Evolutionary conservation across 2,329 filamentous ascomycete species (phyloP).

Genomic region (Colletotrichum endophyticum): DNA sequence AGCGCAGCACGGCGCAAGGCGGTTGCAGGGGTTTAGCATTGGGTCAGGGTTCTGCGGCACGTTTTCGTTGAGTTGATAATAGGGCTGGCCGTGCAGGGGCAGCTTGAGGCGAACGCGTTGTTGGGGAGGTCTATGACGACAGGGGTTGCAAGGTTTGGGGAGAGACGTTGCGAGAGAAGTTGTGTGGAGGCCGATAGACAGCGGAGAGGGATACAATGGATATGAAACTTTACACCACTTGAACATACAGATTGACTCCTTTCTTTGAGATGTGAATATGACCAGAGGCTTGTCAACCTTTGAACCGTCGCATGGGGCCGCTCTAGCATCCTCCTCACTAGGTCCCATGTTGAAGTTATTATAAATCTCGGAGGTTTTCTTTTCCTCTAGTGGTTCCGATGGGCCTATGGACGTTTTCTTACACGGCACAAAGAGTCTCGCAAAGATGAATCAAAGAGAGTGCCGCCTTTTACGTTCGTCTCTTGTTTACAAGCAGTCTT

Average conservation of each 20-base stretch:
- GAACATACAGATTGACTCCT: not conserved
- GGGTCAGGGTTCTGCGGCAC: conserved; percentile 33
- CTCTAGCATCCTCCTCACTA: not conserved
- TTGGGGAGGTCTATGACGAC: not conserved
- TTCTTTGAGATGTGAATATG: not conserved
- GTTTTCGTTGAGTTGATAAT: conserved; percentile 24
- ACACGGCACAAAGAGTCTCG: not conserved
- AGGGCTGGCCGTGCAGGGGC: conserved; percentile 11
- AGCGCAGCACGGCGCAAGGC: conserved; percentile 44
- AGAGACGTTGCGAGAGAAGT: conserved; percentile 6
- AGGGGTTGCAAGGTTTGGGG: not conserved
- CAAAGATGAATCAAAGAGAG: not conserved
- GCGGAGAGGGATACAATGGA: conserved; percentile 20
- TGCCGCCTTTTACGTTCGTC: not conserved
- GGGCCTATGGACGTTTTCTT: not conserved
- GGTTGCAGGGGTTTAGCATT: conserved; percentile 42
- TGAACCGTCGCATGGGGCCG: not conserved
- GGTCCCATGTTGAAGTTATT: not conserved
- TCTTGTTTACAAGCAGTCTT: not conserved
- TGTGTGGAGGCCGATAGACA: conserved; percentile 21
- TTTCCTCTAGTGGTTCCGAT: not conserved
- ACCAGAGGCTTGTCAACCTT: not conserved
- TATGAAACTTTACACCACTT: conserved; percentile 17
- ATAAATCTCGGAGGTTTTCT: not conserved
- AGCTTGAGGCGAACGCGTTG: conserved; percentile 15